Conservation (phyloP, 495 filamentous ascomycete genomes). For the Aspergillus ostianus region DNA sequence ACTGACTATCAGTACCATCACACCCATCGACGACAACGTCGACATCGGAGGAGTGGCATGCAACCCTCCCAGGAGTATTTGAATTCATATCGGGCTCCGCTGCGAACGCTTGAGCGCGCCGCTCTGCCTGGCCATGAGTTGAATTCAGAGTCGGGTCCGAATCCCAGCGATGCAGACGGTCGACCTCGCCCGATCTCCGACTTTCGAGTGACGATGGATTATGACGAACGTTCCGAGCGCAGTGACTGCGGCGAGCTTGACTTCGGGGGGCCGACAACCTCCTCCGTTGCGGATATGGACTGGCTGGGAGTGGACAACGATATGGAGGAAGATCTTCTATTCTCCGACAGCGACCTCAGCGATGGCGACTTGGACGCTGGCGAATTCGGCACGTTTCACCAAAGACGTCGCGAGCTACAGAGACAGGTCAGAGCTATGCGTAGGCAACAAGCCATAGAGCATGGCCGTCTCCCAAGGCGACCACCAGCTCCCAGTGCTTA, state of each 20-base stretch:
- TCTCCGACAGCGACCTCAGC: slow-evolving; percentile 54
- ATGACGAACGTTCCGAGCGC: slow-evolving; percentile 39
- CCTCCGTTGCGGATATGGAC: slow-evolving; percentile 28
- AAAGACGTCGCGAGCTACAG: slow-evolving; percentile 31
- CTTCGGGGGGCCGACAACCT: slow-evolving; percentile 13
- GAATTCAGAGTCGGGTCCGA: slow-evolving; percentile 23
- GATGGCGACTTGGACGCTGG: slow-evolving; percentile 39
- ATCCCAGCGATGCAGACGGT: slow-evolving; percentile 11
- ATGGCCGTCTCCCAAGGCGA: slow-evolving; percentile 20
- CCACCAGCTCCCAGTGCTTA: slow-evolving; percentile 29
- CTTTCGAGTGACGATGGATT: slow-evolving; percentile 52
- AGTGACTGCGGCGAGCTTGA: slow-evolving; percentile 13
- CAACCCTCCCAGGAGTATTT: slow-evolving; percentile 45
- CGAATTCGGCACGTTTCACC: slow-evolving; percentile 24
- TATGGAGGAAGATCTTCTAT: slow-evolving; percentile 38
- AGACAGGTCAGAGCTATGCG: slow-evolving; percentile 26
- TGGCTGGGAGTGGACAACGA: slow-evolving; percentile 18
- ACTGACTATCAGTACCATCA: slow-evolving; percentile 76
- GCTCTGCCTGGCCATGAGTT: slow-evolving; percentile 25
- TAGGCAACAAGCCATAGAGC: slow-evolving; percentile 21
- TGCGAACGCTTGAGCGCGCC: slow-evolving; percentile 32
- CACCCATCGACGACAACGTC: slow-evolving; percentile 27
- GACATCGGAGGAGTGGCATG: slow-evolving; percentile 28
- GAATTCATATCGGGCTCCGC: slow-evolving; percentile 34
- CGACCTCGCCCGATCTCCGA: slow-evolving; percentile 28